Percentiles rank a stretch among this genome's conserved stretches.
Evolutionary conservation across 2,329 filamentous ascomycete genomes (phyloP).

Genomic region (Nothopassalora personata): DNA sequence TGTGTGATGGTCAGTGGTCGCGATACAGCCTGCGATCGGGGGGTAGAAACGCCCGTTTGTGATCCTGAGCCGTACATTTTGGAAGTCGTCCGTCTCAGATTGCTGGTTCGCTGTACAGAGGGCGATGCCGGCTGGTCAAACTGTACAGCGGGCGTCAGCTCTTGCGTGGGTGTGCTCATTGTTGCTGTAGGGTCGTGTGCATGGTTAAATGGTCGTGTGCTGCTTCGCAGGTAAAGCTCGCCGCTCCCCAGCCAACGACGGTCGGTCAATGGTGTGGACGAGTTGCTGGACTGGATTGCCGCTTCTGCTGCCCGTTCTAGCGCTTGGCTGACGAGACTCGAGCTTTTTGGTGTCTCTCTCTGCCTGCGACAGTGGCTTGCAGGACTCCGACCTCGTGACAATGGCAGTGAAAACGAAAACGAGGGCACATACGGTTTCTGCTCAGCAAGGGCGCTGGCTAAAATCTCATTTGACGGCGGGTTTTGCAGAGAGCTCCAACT

Average conservation of each 20-base stretch:
- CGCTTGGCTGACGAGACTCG: not conserved
- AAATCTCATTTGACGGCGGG: slow-evolving; percentile 14
- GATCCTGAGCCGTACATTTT: slow-evolving; percentile 27
- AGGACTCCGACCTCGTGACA: not conserved
- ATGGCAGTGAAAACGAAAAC: not conserved
- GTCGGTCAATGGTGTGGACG: not conserved
- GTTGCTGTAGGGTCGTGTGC: slow-evolving; percentile 1
- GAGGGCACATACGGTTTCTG: slow-evolving; percentile 14
- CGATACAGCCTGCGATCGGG: slow-evolving; percentile 84
- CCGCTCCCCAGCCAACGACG: slow-evolving; percentile 1
- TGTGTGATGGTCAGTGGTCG: slow-evolving; percentile 86
- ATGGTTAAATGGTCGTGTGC: slow-evolving; percentile 6
- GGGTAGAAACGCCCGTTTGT: slow-evolving; percentile 95
- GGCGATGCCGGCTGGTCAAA: slow-evolving; percentile 16
- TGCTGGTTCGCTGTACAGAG: slow-evolving; percentile 8
- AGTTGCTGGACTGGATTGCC: not conserved
- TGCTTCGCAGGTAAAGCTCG: not conserved
- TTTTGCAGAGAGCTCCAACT: not conserved
- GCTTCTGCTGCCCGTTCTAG: not conserved
- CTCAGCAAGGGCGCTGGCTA: slow-evolving; percentile 7
- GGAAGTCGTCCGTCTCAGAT: slow-evolving; percentile 8
- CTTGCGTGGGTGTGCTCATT: slow-evolving; percentile 21
- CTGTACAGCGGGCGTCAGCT: slow-evolving; percentile 20
- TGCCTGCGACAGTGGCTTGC: not conserved
- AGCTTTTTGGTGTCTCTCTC: not conserved